Percentiles rank a stretch among this genome's conserved stretches.
These are phyloP conservation scores for Xylaria scruposa DNA, from an alignment of 495 filamentous ascomycete species.

Conservation along the genomic window DNA sequence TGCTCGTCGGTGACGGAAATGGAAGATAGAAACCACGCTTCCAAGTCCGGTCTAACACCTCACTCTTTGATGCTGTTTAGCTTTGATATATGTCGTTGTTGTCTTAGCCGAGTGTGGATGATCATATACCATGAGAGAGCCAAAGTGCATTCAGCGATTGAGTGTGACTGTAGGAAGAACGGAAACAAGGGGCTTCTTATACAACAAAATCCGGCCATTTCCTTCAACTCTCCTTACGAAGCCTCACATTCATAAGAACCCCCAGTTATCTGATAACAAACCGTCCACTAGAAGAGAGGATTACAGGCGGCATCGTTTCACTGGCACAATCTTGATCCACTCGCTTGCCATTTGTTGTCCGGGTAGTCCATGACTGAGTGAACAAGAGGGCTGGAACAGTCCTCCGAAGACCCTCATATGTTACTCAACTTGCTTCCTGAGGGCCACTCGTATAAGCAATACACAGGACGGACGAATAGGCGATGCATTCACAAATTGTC, in stretches of 20 bases:
- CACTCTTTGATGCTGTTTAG: constrained; percentile 4
- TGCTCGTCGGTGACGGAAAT: constrained; percentile 24
- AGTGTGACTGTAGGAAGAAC: neutral
- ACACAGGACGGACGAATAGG: constrained; percentile 21
- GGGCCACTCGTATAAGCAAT: constrained; percentile 17
- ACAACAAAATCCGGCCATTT: constrained; percentile 14
- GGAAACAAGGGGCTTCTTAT: constrained; percentile 21
- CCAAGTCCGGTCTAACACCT: neutral
- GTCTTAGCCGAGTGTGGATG: neutral
- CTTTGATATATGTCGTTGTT: constrained; percentile 1
- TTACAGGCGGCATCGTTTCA: constrained; percentile 23
- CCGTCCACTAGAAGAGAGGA: constrained; percentile 6
- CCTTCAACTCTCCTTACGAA: constrained; percentile 11
- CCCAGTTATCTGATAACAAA: neutral
- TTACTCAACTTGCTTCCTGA: constrained; percentile 11
- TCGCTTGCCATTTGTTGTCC: constrained; percentile 17
- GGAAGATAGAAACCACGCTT: constrained; percentile 7
- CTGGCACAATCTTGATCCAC: constrained; percentile 24
- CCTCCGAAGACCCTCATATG: constrained; percentile 15
- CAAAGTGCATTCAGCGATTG: constrained; percentile 7
- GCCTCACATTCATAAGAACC: constrained; percentile 20
- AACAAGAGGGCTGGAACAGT: constrained; percentile 10
- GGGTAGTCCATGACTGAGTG: constrained; percentile 12
- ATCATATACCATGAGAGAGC: constrained; percentile 14
- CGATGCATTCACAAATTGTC: constrained; percentile 19